phyloP scores from a whole-genome alignment of 2,329 filamentous ascomycete species.

The Penicillium freii region DNA sequence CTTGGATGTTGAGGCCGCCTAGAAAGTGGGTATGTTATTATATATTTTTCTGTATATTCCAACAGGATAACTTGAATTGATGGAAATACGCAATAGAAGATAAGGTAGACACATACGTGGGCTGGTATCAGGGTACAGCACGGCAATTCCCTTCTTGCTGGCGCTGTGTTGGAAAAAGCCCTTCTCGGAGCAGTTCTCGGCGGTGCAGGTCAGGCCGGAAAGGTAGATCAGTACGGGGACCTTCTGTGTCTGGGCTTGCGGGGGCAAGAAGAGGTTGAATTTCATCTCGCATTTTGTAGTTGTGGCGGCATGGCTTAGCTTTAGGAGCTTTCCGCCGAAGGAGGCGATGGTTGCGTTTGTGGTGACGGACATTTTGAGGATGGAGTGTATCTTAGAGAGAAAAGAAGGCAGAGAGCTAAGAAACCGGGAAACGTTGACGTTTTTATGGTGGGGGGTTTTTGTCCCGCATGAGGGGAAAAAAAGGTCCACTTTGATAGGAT shows the following conservation, averaged over 20 bases:
- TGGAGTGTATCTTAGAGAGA: neutral
- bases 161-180: constrained; percentile 91
- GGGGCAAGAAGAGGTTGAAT: constrained; percentile 87
- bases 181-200: constrained; percentile 72
- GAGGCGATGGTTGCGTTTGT: constrained; percentile 85
- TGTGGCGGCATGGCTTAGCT: constrained; percentile 80
- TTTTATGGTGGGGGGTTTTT: constrained; percentile 18
- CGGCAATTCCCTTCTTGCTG: constrained; percentile 76
- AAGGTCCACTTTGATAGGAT: constrained; percentile 17
- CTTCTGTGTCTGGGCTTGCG: constrained; percentile 62
- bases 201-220: constrained; percentile 90
- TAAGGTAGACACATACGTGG: constrained; percentile 61
- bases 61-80: neutral
- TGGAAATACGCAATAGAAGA: neutral
- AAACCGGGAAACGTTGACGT: constrained; percentile 6
- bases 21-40: neutral
- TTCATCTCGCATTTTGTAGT: constrained; percentile 84
- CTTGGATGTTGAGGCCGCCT: constrained; percentile 74
- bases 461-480: constrained; percentile 32
- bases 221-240: constrained; percentile 90
- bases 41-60: neutral
- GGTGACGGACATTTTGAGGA: constrained; percentile 70
- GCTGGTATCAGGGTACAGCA: constrained; percentile 93
- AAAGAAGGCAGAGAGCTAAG: neutral
- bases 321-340: constrained; percentile 92